These are phyloP conservation scores for Trifolium repens DNA, from an alignment of 306 rosid species.

Conservation along the genomic window DNA sequence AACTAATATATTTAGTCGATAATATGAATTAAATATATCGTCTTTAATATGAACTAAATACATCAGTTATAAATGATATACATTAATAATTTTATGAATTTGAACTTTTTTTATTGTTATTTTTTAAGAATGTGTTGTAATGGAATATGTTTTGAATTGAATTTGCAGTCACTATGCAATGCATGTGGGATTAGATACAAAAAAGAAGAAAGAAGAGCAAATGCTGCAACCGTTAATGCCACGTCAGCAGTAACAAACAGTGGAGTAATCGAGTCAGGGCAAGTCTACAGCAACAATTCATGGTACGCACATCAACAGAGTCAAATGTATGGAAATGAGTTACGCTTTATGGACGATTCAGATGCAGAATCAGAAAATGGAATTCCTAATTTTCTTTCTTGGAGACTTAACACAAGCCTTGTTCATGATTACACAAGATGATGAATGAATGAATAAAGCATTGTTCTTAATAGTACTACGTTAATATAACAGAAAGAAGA, in stretches of 20 bases:
- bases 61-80: no score
- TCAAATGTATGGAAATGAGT: conserved; percentile 64
- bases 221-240: conserved; percentile 50
- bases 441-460: neutral
- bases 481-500: conserved; percentile 44
- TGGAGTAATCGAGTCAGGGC: conserved; percentile 45
- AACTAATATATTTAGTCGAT: no score
- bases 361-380: conserved; percentile 54
- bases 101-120: no score
- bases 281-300: conserved; percentile 35
- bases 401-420: conserved; percentile 76
- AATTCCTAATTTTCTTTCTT: conserved; percentile 70
- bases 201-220: conserved; percentile 88
- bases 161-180: conserved; percentile 87
- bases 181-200: conserved; percentile 98
- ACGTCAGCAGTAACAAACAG: conserved; percentile 37
- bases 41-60: no score
- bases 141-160: neutral
- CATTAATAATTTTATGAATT: no score
- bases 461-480: neutral
- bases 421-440: conserved; percentile 88
- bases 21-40: no score
- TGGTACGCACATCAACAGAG: conserved; percentile 59
- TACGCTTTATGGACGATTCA: conserved; percentile 55
- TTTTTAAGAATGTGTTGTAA: neutral